phyloP scores from a whole-genome alignment of 495 filamentous ascomycete genomes.

The Tetracladium setigerum region DNA sequence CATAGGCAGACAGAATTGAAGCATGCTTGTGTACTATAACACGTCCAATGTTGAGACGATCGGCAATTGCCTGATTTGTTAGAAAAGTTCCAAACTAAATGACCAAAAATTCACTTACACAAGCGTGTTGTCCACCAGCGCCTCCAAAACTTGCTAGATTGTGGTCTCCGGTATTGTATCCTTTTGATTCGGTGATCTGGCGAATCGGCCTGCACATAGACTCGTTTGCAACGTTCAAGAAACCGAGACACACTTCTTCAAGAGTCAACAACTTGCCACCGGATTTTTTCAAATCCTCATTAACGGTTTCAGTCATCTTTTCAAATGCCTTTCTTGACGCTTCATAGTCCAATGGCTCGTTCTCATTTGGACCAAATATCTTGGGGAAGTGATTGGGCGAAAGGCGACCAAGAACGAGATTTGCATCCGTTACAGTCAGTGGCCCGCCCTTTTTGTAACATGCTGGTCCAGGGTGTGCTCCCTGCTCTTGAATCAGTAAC shows the following conservation, averaged over 20 bases:
- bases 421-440: constrained; percentile 34
- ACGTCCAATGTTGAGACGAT: constrained; percentile 29
- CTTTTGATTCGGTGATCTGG: constrained; percentile 43
- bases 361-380: constrained; percentile 25
- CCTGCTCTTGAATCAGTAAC: constrained; percentile 13
- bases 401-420: constrained; percentile 29
- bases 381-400: constrained; percentile 24
- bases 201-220: constrained; percentile 48
- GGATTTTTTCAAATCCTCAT: constrained; percentile 34
- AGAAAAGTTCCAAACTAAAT: not conserved
- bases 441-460: constrained; percentile 33
- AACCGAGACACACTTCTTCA: constrained; percentile 39
- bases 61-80: constrained; percentile 10
- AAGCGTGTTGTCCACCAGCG: constrained; percentile 48
- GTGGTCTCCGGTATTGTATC: constrained; percentile 42
- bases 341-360: constrained; percentile 21
- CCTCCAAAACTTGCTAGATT: constrained; percentile 48
- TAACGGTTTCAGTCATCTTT: constrained; percentile 31
- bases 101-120: constrained; percentile 9
- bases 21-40: constrained; percentile 49
- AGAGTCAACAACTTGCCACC: constrained; percentile 23
- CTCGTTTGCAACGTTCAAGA: constrained; percentile 47
- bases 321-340: constrained; percentile 13
- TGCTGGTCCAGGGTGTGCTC: constrained; percentile 35
- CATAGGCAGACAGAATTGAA: constrained; percentile 45